Base-by-base conservation (phyloP, 202 grass and related monocot genomes). In the Eragrostis tef region DNA sequence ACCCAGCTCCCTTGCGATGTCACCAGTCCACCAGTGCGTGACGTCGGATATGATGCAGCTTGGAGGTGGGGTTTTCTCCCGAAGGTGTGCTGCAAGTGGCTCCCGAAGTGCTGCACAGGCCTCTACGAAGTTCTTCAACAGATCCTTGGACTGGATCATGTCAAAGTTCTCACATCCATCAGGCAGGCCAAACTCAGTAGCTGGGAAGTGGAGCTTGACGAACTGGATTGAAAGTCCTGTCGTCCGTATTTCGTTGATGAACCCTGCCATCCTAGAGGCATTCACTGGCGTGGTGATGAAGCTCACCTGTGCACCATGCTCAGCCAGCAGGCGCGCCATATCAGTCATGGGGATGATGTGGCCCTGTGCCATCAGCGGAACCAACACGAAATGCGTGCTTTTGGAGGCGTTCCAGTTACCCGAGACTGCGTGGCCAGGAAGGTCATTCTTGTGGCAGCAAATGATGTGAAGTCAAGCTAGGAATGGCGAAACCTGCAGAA, bases 261-360 rank as follows among this genome's bases (percentile, higher is more conserved):
- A 74, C 15, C 59, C 58, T 21, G 62, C 49, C 24, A 91, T 82
- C 58, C 85, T 82, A 12, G 59, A 52, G 70, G 84, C 66, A 21
- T 94, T 91, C 12, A 87, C 41, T 0, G 89, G 83, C 19, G 88
- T 91, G 71, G 92, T 94, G 73, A 91, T 52, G 54, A 94, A 41
- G 80, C 83, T 94, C 26, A 88, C 78, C 29, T 39, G 71, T 6
- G 83, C 86, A 41, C 86, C 89, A 19, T 80, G 89, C 67, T 87
- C 68, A 2, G 92, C 92, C 41, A 89, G 75, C 46, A 89, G 60
- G 73, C 64, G 50, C 0, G 86, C 92, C 85, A 91, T 83, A 78
- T 89, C 89, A 6, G 68, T 78, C 89, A 94, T 94, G 13, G 89
- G 92, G 77, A 94, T 94, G 39, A 61, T 87, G 75, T 94, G 92